A percentile compares a stretch with the other conserved stretches of the same genome.
Conservation (phyloP, 371 early-diverging fungal genomes). For the Smittium culicis region DNA sequence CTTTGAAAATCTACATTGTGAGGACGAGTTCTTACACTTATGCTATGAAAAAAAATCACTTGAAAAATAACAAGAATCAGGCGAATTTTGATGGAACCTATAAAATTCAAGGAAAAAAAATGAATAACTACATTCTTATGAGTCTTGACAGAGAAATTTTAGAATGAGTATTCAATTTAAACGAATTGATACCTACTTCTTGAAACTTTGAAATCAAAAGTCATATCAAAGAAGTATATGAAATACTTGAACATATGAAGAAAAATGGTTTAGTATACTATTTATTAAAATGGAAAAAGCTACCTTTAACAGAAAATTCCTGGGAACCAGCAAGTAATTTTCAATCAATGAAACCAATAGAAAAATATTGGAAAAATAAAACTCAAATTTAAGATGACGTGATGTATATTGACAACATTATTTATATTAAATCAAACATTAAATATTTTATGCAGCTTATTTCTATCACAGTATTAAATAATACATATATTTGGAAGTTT, state of each 20-base stretch:
- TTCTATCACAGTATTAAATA: too few relatives aligned
- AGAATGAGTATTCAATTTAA: not conserved
- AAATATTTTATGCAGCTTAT: too few relatives aligned
- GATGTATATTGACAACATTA: too few relatives aligned
- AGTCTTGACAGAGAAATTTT: not conserved
- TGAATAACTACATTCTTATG: not conserved
- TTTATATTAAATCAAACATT: too few relatives aligned
- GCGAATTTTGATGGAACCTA: not conserved
- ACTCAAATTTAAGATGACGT: not conserved
- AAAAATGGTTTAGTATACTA: not conserved
- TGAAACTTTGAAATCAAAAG: not conserved
- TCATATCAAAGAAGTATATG: not conserved
- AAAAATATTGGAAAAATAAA: not conserved
- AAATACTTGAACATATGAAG: not conserved
- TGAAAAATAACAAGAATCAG: not conserved
- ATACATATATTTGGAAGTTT: too few relatives aligned
- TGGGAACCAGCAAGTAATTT: not conserved
- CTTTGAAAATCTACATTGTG: too few relatives aligned
- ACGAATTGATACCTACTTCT: not conserved
- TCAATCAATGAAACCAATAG: not conserved
- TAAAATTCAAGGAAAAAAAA: not conserved
- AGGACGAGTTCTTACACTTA: too few relatives aligned
- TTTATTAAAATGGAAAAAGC: not conserved
- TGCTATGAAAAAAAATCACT: constrained; percentile 1
- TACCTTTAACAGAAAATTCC: not conserved